Evolutionary conservation across 2,329 filamentous ascomycete species (phyloP).

Genomic region (Aplosporella prunicola): DNA sequence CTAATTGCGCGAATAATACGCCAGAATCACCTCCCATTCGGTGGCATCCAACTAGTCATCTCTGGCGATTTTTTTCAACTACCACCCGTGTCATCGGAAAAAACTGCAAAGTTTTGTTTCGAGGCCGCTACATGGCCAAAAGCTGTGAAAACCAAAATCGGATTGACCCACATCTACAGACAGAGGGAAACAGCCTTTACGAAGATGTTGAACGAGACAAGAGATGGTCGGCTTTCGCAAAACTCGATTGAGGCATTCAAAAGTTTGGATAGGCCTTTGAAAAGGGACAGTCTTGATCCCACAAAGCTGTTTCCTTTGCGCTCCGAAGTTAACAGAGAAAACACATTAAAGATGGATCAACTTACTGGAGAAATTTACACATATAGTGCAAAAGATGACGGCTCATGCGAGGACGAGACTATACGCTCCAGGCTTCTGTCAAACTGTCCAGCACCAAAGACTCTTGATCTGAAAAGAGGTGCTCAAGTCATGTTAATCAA

Average conservation of each 20-base stretch:
- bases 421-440: constrained; percentile 1
- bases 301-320: constrained; percentile 1
- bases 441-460: not conserved
- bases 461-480: not conserved
- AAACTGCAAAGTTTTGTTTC: constrained; percentile 35
- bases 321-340: not conserved
- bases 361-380: not conserved
- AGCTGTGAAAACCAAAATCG: constrained; percentile 20
- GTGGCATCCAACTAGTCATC: constrained; percentile 46
- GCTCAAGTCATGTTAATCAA: constrained; percentile 7
- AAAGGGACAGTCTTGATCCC: no score
- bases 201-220: not conserved
- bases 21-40: constrained; percentile 24
- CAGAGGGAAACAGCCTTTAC: constrained; percentile 1
- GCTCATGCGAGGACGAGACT: not conserved
- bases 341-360: not conserved
- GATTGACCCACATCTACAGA: constrained; percentile 1
- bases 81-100: constrained; percentile 39
- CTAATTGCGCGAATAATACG: constrained; percentile 36
- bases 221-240: not conserved
- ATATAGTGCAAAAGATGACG: not conserved
- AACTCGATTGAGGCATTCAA: not conserved
- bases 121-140: constrained; percentile 38
- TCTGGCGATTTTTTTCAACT: constrained; percentile 54
- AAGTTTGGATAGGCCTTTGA: not conserved